phyloP scores from a whole-genome alignment of 2,329 filamentous ascomycete genomes.

The Hypoxylon sp. region DNA sequence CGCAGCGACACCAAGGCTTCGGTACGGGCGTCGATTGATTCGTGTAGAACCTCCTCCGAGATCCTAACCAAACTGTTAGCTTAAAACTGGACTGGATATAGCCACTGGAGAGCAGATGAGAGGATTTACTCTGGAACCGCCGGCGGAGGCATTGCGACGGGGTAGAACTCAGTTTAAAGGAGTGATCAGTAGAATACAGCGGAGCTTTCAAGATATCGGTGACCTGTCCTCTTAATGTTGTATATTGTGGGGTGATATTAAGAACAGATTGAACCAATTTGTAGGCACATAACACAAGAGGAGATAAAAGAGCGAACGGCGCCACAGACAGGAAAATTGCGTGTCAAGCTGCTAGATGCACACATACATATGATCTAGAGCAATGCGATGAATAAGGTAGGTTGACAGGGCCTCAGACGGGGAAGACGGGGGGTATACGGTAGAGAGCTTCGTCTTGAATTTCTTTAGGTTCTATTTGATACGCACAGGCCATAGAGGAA shows the following conservation, averaged over 20 bases:
- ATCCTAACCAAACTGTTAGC: conserved; percentile 70
- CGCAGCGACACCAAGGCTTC: conserved; percentile 88
- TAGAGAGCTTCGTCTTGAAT: conserved; percentile 18
- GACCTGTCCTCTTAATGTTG: conserved; percentile 11
- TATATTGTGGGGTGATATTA: conserved; percentile 8
- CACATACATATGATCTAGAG: conserved; percentile 1
- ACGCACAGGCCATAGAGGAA: conserved; percentile 6
- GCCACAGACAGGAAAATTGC: conserved; percentile 12
- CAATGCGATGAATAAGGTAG: not conserved
- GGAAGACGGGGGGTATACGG: not conserved
- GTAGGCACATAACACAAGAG: conserved; percentile 20
- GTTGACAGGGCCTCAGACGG: conserved; percentile 6
- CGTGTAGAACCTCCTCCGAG: conserved; percentile 92
- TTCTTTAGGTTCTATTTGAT: conserved; percentile 9
- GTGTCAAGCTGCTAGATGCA: conserved; percentile 11
- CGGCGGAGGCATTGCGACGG: conserved; percentile 53
- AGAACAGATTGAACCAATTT: conserved; percentile 20
- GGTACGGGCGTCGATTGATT: conserved; percentile 92
- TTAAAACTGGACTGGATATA: not conserved
- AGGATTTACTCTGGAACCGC: conserved; percentile 55
- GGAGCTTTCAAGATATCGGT: not conserved
- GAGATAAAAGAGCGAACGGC: conserved; percentile 25
- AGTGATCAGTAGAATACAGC: not conserved
- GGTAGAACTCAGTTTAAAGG: conserved; percentile 16
- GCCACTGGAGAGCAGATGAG: conserved; percentile 3